These are phyloP conservation scores for Eremomyces bilateralis DNA, from an alignment of 495 filamentous ascomycete genomes.

Conservation along the genomic window DNA sequence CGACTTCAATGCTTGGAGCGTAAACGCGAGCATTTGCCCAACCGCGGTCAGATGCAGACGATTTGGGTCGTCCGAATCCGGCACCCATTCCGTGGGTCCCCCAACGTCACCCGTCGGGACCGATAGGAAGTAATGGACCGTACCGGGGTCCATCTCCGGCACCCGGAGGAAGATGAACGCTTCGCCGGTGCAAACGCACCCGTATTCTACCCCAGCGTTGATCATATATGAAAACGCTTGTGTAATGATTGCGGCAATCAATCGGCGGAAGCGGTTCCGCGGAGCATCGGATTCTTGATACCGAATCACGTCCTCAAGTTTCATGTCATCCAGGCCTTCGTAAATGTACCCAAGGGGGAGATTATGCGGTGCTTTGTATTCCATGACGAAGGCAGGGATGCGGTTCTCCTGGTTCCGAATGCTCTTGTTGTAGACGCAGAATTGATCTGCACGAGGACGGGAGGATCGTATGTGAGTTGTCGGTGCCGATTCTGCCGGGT, in stretches of 20 bases:
- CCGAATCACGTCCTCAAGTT: constrained; percentile 12
- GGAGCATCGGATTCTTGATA: constrained; percentile 5
- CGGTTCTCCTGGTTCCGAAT: constrained; percentile 4
- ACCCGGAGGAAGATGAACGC: constrained; percentile 11
- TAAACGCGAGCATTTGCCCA: constrained; percentile 10
- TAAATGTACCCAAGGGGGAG: constrained; percentile 14
- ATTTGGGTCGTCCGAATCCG: constrained; percentile 6
- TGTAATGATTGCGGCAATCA: constrained; percentile 11
- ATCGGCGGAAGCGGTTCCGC: constrained; percentile 4
- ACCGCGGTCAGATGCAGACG: constrained; percentile 7
- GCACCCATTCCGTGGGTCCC: too few relatives aligned
- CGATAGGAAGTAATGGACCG: constrained; percentile 11
- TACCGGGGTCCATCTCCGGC: constrained; percentile 10
- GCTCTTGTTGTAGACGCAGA: constrained; percentile 15
- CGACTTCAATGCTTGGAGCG: constrained; percentile 7
- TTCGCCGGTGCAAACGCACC: constrained; percentile 11
- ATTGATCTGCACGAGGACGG: constrained; percentile 13
- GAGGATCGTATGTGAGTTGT: constrained; percentile 5
- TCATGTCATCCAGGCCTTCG: constrained; percentile 12
- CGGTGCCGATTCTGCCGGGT: background rate
- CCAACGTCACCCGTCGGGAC: constrained; percentile 10
- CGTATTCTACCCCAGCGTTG: constrained; percentile 8
- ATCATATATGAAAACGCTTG: constrained; percentile 14
- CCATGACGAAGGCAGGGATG: constrained; percentile 12
- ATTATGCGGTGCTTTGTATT: constrained; percentile 20